Evolutionary conservation across 306 rosid genomes (phyloP).

Genomic region (Vachellia collinsii): DNA sequence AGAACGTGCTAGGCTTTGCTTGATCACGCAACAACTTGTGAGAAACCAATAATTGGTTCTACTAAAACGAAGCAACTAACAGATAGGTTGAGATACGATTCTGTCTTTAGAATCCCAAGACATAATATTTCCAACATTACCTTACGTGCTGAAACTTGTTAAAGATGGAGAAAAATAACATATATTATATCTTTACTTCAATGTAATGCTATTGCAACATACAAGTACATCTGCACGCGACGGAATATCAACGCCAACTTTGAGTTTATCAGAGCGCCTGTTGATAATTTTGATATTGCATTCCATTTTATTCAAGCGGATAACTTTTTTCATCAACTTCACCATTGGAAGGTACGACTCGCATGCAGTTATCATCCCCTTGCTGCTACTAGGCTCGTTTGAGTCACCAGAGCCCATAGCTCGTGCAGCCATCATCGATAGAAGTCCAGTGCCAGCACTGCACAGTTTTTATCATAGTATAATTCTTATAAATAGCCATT

Average conservation of each 20-base stretch:
- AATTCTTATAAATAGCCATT: neutral
- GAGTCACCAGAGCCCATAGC: constrained; percentile 62
- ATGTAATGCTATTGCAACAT: constrained; percentile 39
- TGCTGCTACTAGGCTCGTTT: constrained; percentile 28
- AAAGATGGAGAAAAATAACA: neutral
- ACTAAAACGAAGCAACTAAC: neutral
- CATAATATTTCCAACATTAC: neutral
- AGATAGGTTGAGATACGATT: neutral
- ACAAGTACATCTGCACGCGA: constrained; percentile 81
- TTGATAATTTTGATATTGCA: constrained; percentile 61
- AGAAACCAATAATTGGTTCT: constrained; percentile 23
- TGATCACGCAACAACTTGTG: neutral
- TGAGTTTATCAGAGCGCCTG: constrained; percentile 91
- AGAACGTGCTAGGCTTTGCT: neutral
- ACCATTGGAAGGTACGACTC: constrained; percentile 99
- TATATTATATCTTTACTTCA: constrained; percentile 2
- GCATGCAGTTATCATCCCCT: constrained; percentile 78
- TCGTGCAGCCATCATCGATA: constrained; percentile 93
- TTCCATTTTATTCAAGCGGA: constrained; percentile 69
- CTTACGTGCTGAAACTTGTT: neutral
- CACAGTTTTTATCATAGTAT: constrained; percentile 8
- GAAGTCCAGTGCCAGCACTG: constrained; percentile 95
- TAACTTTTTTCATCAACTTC: constrained; percentile 82
- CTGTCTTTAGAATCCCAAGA: neutral
- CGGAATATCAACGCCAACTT: constrained; percentile 62